phyloP scores from a whole-genome alignment of 2,329 filamentous ascomycete species.

The Colletotrichum cuscutae region DNA sequence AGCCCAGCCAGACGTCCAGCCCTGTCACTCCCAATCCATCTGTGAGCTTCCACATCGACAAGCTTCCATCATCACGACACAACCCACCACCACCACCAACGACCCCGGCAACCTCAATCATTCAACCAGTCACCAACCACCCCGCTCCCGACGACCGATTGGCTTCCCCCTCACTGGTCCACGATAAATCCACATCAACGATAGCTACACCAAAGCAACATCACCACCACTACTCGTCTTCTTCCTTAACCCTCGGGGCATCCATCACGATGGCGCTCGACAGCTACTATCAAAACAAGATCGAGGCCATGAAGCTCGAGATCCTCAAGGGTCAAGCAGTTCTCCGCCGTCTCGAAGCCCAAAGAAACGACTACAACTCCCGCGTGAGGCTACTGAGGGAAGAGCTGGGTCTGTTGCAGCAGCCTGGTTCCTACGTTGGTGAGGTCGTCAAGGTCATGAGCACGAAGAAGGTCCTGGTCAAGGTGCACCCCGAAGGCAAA shows the following conservation, averaged over 20 bases:
- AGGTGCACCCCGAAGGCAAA: conserved; percentile 99
- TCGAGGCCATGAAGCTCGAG: conserved; percentile 99
- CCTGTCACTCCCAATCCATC: conserved; percentile 33
- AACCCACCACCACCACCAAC: not conserved
- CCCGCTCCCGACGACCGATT: conserved; percentile 24
- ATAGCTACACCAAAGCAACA: not conserved
- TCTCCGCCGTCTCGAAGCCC: conserved; percentile 92
- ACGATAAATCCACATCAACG: not conserved
- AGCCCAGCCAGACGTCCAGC: conserved; percentile 23
- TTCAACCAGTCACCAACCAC: conserved; percentile 28
- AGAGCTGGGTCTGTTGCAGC: conserved; percentile 94
- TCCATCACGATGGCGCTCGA: conserved; percentile 90
- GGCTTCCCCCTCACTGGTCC: not conserved
- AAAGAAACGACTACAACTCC: conserved; percentile 99
- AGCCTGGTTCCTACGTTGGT: conserved; percentile 97
- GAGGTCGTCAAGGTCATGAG: conserved; percentile 99
- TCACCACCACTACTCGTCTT: not conserved
- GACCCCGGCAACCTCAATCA: conserved; percentile 22
- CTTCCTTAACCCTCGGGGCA: conserved; percentile 32
- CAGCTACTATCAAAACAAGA: conserved; percentile 99
- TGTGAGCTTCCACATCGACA: conserved; percentile 35
- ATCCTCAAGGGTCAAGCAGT: conserved; percentile 99
- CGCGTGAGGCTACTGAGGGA: conserved; percentile 93
- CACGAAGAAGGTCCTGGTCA: conserved; percentile 98
- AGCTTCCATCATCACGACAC: conserved; percentile 32